phyloP scores from a whole-genome alignment of 768 basidiomycete species.

The Strobilomyces dryophilus region DNA sequence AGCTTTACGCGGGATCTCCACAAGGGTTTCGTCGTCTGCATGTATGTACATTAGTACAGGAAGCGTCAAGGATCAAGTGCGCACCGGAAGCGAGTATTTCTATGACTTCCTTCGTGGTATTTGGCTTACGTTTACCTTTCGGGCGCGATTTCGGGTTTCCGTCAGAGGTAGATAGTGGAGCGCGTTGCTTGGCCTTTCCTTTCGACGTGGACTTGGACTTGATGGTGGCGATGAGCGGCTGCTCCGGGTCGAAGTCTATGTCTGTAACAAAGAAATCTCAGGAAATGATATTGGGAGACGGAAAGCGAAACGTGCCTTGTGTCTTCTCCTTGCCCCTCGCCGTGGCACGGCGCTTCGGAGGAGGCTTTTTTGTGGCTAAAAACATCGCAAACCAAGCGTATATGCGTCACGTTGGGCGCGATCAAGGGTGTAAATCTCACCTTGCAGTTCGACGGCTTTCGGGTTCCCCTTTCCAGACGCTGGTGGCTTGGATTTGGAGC shows the following conservation, averaged over 20 bases:
- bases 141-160: conserved; percentile 3
- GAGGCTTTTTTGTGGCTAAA: conserved; percentile 7
- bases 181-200: conserved; percentile 4
- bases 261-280: background rate
- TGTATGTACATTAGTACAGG: background rate
- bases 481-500: conserved; percentile 7
- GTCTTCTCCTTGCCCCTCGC: conserved; percentile 12
- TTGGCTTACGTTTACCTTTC: conserved; percentile 9
- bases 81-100: conserved; percentile 14
- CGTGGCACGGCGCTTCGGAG: conserved; percentile 15
- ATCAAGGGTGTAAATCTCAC: background rate
- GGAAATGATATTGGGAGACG: background rate
- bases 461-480: conserved; percentile 9
- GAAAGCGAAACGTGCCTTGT: background rate
- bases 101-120: background rate
- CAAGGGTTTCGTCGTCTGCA: conserved; percentile 30
- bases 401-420: background rate
- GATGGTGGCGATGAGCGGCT: background rate
- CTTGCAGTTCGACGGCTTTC: conserved; percentile 1
- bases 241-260: conserved; percentile 2
- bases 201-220: conserved; percentile 8
- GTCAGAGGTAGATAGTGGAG: background rate
- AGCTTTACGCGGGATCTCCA: conserved; percentile 18
- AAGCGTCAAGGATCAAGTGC: background rate
- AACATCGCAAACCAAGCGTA: background rate